These are phyloP conservation scores for Hanseniaspora lachancei DNA, from an alignment of 805 yeast genomes.

Conservation along the genomic window DNA sequence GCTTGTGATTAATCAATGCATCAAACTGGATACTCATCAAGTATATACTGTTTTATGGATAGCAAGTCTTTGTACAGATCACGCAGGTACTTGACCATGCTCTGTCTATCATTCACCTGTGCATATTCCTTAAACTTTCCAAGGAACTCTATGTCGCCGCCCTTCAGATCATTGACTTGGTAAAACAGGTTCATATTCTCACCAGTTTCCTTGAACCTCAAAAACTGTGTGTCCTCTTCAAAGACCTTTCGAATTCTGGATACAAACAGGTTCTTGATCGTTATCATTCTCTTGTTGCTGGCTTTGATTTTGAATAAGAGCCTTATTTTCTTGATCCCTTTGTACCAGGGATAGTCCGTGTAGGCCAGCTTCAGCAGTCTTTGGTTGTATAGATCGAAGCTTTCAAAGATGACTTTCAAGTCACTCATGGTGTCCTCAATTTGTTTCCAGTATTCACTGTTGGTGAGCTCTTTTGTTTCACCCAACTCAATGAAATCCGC, in stretches of 20 bases:
- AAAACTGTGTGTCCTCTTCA: neutral
- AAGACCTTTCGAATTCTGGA: neutral
- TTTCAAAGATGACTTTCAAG: slow-evolving; percentile 4
- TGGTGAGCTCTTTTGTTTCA: neutral
- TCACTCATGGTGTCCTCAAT: neutral
- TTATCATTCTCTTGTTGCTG: slow-evolving; percentile 39
- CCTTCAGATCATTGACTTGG: slow-evolving; percentile 6
- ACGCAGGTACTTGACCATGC: neutral
- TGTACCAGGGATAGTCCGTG: slow-evolving; percentile 71
- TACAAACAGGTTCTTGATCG: slow-evolving; percentile 42
- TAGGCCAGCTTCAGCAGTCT: slow-evolving; percentile 39
- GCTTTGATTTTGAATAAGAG: slow-evolving; percentile 45
- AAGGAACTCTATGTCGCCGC: slow-evolving; percentile 1
- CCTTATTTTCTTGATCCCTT: slow-evolving; percentile 42
- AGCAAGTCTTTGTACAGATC: slow-evolving; percentile 7
- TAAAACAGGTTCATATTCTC: neutral
- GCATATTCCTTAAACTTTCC: slow-evolving; percentile 5
- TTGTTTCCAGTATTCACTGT: neutral
- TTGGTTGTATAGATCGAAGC: slow-evolving; percentile 35
- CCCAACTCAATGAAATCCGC: neutral
- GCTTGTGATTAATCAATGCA: slow-evolving; percentile 24
- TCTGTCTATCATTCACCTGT: neutral
- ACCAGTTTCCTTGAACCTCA: neutral
- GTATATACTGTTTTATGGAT: neutral
- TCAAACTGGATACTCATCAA: slow-evolving; percentile 10